These are phyloP conservation scores for Salpingoeca rosetta DNA, from an alignment of 78 protist species.

Conservation along the genomic window DNA sequence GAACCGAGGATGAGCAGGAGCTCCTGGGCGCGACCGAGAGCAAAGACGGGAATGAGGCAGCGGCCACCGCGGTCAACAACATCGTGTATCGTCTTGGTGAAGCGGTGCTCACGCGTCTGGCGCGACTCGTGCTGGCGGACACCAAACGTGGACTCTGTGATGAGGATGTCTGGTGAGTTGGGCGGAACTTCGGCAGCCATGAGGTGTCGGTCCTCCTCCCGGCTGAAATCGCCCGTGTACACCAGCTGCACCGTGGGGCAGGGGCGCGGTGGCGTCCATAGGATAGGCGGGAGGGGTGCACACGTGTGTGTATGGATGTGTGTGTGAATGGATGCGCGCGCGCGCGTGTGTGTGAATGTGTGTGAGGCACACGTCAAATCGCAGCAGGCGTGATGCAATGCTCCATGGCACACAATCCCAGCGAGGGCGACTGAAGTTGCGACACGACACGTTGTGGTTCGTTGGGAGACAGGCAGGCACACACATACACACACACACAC, in stretches of 20 bases:
- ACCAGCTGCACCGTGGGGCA: too few species aligned
- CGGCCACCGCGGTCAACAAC: conserved; percentile 67
- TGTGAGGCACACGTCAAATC: too few species aligned
- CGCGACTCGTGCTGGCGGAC: conserved; percentile 71
- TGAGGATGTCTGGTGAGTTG: conserved; percentile 73
- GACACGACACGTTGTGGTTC: too few species aligned
- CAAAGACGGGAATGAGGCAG: conserved; percentile 89
- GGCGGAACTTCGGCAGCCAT: conserved; percentile 91
- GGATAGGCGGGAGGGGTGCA: too few species aligned
- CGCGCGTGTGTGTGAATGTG: not conserved
- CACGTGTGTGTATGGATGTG: too few species aligned
- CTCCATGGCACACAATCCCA: too few species aligned
- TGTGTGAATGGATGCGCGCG: not conserved
- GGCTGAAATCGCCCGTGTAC: conserved; percentile 94
- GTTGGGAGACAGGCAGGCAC: too few species aligned
- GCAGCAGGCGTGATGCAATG: too few species aligned
- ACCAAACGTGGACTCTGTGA: conserved; percentile 88
- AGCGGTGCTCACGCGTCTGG: conserved; percentile 67
- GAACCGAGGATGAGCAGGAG: conserved; percentile 81
- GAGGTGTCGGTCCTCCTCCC: conserved; percentile 87
- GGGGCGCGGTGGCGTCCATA: not conserved
- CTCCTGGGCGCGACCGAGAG: conserved; percentile 96
- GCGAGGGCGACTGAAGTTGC: too few species aligned
- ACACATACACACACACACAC: too few species aligned
- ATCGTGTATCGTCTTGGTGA: conserved; percentile 49